These are phyloP conservation scores for Neofusicoccum sp. DNA, from an alignment of 2,329 filamentous ascomycete species.

Conservation along the genomic window DNA sequence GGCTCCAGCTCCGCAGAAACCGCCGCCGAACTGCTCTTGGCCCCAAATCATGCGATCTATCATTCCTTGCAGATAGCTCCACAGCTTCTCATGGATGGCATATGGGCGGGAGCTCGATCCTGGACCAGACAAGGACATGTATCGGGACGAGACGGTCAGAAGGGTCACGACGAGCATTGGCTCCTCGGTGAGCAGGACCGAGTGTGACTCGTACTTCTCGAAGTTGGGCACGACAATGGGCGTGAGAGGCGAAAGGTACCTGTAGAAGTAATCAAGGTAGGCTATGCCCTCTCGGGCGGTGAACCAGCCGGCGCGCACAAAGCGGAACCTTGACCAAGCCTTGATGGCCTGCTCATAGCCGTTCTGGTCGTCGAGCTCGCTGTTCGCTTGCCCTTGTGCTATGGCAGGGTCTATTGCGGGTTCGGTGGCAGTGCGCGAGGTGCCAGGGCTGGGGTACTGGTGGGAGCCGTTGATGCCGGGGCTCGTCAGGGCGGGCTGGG, in stretches of 20 bases:
- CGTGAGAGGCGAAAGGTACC: conserved; percentile 84
- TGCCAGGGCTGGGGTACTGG: conserved; percentile 25
- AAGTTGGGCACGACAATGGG: conserved; percentile 93
- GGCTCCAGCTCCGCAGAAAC: conserved; percentile 73
- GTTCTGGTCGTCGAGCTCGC: conserved; percentile 26
- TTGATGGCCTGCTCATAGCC: conserved; percentile 65
- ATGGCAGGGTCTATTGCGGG: conserved; percentile 33
- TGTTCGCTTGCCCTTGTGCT: neutral
- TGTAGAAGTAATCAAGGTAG: conserved; percentile 95
- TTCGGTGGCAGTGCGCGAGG: conserved; percentile 28
- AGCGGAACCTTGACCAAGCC: conserved; percentile 89
- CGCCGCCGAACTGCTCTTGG: conserved; percentile 90
- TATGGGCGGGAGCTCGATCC: conserved; percentile 81
- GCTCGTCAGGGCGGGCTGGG: conserved; percentile 35
- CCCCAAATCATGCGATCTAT: conserved; percentile 94
- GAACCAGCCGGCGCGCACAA: conserved; percentile 96
- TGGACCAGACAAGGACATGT: conserved; percentile 74
- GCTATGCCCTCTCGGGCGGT: conserved; percentile 88
- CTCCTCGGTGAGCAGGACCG: conserved; percentile 80
- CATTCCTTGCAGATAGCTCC: conserved; percentile 92
- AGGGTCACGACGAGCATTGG: conserved; percentile 90
- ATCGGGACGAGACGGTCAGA: conserved; percentile 85
- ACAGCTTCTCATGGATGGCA: conserved; percentile 91
- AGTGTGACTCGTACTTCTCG: conserved; percentile 74
- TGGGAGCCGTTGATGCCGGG: conserved; percentile 27